Conservation (phyloP, 2,329 filamentous ascomycete species). For the Alternaria angustiovoidea region DNA sequence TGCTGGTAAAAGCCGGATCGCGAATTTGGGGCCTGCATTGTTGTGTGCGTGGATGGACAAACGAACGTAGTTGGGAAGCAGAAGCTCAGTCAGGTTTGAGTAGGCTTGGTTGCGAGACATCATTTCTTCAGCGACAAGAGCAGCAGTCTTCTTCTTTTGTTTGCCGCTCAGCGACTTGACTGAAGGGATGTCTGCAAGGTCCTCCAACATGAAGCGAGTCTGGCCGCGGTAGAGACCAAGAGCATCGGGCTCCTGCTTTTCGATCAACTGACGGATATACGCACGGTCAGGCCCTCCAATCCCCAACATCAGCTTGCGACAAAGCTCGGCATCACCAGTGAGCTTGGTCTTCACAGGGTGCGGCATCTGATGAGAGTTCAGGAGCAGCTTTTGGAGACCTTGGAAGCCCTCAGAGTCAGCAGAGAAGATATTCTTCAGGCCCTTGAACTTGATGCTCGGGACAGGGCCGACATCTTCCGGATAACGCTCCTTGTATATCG, state of each 20-base stretch:
- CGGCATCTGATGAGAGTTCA: constrained; percentile 32
- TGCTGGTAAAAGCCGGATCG: constrained; percentile 51
- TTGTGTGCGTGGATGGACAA: constrained; percentile 59
- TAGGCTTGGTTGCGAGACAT: constrained; percentile 58
- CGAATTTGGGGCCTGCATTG: constrained; percentile 55
- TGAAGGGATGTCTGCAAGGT: constrained; percentile 37
- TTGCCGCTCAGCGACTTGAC: constrained; percentile 31
- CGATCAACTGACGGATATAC: constrained; percentile 39
- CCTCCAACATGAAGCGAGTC: constrained; percentile 51
- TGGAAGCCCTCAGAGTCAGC: constrained; percentile 27
- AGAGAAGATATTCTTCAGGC: constrained; percentile 41
- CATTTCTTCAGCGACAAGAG: constrained; percentile 49
- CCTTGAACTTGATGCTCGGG: constrained; percentile 34
- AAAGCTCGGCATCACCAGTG: constrained; percentile 39
- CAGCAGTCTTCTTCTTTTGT: constrained; percentile 48
- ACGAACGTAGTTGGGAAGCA: constrained; percentile 58
- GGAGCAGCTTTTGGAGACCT: constrained; percentile 27
- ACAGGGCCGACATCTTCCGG: constrained; percentile 23
- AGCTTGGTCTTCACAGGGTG: constrained; percentile 43
- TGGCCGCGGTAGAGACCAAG: constrained; percentile 48
- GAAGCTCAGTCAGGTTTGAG: constrained; percentile 57
- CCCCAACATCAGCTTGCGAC: constrained; percentile 41
- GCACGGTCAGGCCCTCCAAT: constrained; percentile 35
- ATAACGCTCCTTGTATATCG: constrained; percentile 48
- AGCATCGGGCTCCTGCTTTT: constrained; percentile 37